These are phyloP conservation scores for Paramecium pentaurelia DNA, from an alignment of 73 alveolate genomes.

Conservation along the genomic window DNA sequence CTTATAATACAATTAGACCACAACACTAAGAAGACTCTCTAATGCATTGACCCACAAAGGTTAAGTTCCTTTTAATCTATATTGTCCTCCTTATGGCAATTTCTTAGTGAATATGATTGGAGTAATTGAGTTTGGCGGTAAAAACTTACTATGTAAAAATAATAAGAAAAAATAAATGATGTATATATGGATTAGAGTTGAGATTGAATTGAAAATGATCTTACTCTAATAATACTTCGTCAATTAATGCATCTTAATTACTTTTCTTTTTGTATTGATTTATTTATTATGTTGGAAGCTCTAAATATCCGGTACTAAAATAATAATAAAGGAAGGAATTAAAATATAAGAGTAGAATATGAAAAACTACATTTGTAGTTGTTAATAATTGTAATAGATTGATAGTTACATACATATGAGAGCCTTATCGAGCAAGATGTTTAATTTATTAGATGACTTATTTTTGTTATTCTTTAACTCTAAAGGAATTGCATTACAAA, in stretches of 20 bases:
- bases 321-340: not conserved
- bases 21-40: not conserved
- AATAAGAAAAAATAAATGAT: not conserved
- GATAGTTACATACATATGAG: slow-evolving; percentile 11
- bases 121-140: slow-evolving; percentile 56
- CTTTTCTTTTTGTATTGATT: not conserved
- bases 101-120: slow-evolving; percentile 38
- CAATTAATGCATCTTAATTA: not conserved
- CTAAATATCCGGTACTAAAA: slow-evolving; percentile 41
- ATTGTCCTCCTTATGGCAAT: slow-evolving; percentile 26
- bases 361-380: not conserved
- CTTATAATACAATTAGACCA: slow-evolving; percentile 36
- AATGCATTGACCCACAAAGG: slow-evolving; percentile 21
- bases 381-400: not conserved
- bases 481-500: not conserved
- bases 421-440: slow-evolving; percentile 30
- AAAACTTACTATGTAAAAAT: slow-evolving; percentile 34
- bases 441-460: not conserved
- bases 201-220: not conserved
- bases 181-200: not conserved
- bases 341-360: not conserved
- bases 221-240: slow-evolving; percentile 46
- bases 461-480: not conserved
- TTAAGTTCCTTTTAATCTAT: not conserved
- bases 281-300: slow-evolving; percentile 6